Percentiles rank a stretch among this genome's conserved stretches.
These are phyloP conservation scores for Sugiyamaella mastotermitis DNA, from an alignment of 805 yeast species.

Conservation along the genomic window DNA sequence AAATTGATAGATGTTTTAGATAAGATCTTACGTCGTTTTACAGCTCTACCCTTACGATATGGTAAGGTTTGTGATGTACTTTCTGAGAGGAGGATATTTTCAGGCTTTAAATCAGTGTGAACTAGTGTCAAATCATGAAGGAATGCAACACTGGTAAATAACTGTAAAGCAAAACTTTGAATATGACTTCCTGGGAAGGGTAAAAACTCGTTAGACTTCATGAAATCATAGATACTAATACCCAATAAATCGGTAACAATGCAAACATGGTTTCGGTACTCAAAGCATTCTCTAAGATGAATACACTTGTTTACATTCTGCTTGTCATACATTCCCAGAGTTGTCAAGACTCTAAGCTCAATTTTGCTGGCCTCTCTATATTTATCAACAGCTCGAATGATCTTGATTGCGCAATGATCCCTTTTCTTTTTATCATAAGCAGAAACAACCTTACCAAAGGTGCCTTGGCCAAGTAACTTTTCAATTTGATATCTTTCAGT, in stretches of 20 bases:
- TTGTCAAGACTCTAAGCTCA: conserved; percentile 76
- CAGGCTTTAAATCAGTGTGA: conserved; percentile 97
- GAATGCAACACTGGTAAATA: conserved; percentile 78
- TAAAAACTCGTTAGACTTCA: conserved; percentile 73
- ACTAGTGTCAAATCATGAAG: conserved; percentile 84
- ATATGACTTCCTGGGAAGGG: conserved; percentile 95
- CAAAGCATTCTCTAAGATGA: conserved; percentile 83
- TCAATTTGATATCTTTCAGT: conserved; percentile 68
- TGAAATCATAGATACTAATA: conserved; percentile 81
- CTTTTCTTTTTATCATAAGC: conserved; percentile 64
- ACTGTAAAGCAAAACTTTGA: conserved; percentile 80
- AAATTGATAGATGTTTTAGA: conserved; percentile 77
- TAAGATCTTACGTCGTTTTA: conserved; percentile 42
- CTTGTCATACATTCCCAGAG: conserved; percentile 67
- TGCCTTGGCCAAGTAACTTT: conserved; percentile 80
- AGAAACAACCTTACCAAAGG: conserved; percentile 84
- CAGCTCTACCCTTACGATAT: conserved; percentile 15
- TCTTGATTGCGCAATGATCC: conserved; percentile 78
- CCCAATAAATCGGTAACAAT: conserved; percentile 85
- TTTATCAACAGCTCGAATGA: conserved; percentile 86
- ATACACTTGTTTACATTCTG: conserved; percentile 68
- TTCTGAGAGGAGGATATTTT: conserved; percentile 70
- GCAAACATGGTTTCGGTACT: conserved; percentile 89
- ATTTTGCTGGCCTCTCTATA: conserved; percentile 94
- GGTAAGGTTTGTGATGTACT: conserved; percentile 39